Percentiles rank a stretch among this genome's conserved stretches.
phyloP scores from a whole-genome alignment of 2,329 filamentous ascomycete genomes.

The Dothideomycetidae sp. region DNA sequence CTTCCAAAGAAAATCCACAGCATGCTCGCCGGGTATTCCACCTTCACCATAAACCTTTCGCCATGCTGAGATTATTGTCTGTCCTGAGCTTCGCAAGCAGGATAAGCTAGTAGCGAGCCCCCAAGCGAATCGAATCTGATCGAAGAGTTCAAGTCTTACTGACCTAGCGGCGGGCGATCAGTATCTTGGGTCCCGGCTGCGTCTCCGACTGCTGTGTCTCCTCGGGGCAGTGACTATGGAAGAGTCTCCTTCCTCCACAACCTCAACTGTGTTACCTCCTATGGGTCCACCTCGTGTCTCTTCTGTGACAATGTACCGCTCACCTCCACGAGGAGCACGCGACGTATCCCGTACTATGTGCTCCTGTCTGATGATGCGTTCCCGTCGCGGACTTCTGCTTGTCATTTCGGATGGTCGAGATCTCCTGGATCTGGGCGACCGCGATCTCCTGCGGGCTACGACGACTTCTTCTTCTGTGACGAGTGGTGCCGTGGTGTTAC shows the following conservation, averaged over 20 bases:
- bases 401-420: conserved; percentile 19
- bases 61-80: too few species aligned
- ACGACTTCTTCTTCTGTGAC: conserved; percentile 21
- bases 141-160: too few species aligned
- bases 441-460: conserved; percentile 14
- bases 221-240: conserved; percentile 24
- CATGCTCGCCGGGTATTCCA: too few species aligned
- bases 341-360: conserved; percentile 21
- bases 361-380: conserved; percentile 22
- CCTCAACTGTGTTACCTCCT: conserved; percentile 42
- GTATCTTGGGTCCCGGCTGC: conserved; percentile 15
- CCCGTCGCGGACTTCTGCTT: conserved; percentile 17
- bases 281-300: conserved; percentile 27
- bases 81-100: too few species aligned
- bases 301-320: conserved; percentile 31
- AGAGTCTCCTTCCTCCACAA: conserved; percentile 41
- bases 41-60: too few species aligned
- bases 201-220: conserved; percentile 26
- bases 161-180: too few species aligned
- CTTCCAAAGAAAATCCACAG: too few species aligned
- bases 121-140: too few species aligned
- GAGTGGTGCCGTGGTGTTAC: conserved; percentile 14
- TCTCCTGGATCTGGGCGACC: conserved; percentile 20
- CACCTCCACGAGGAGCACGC: conserved; percentile 11
- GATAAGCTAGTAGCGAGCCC: too few species aligned